Evolutionary conservation across 129 eudicot species (phyloP).

Genomic region (sunflower (Helianthus annuus)): HanXRQr2.0-SUNRISE NC_035435.2:120280028-120280527

Average conservation of each 20-base stretch:
- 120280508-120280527: not conserved
- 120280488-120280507: constrained; percentile 13
- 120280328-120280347: constrained; percentile 3
- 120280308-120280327: not conserved
- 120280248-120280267: constrained; percentile 71
- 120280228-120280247: constrained; percentile 75
- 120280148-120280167: not conserved
- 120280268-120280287: constrained; percentile 59
- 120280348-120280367: not conserved
- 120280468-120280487: constrained; percentile 89
- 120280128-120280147: not conserved
- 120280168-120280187: constrained; percentile 49
- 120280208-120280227: constrained; percentile 75
- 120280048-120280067: constrained; percentile 83
- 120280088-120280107: not conserved
- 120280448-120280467: constrained; percentile 86
- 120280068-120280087: constrained; percentile 82
- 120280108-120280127: not conserved
- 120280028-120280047: constrained; percentile 75
- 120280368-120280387: constrained; percentile 49
- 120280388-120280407: constrained; percentile 47
- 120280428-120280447: constrained; percentile 55
- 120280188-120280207: constrained; percentile 66
- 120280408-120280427: constrained; percentile 70
- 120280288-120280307: constrained; percentile 19